These are phyloP conservation scores for Castanea mollissima DNA, from an alignment of 306 rosid species.

Conservation along the genomic window DNA sequence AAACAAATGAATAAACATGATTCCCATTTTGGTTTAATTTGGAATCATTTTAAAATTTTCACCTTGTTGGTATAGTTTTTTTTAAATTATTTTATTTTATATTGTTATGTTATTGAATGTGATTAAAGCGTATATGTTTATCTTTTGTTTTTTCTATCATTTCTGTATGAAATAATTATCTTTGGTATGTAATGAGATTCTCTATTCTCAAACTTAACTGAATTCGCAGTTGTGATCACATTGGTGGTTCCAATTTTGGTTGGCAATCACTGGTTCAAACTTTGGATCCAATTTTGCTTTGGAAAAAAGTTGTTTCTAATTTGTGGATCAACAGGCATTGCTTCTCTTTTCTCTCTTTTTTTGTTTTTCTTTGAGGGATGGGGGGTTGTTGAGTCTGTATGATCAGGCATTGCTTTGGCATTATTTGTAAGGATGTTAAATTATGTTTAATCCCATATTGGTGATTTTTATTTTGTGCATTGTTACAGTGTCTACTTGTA, in stretches of 20 bases:
- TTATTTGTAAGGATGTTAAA: not conserved
- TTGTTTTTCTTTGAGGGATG: not conserved
- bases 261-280: slow-evolving; percentile 8
- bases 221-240: not conserved
- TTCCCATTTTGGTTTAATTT: slow-evolving; percentile 2
- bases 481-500: not conserved
- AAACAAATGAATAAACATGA: not conserved
- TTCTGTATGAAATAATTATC: not conserved
- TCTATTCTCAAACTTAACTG: too few relatives aligned
- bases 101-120: not conserved
- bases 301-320: not conserved
- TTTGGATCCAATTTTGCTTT: not conserved
- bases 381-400: not conserved
- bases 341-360: not conserved
- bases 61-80: not conserved
- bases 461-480: not conserved
- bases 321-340: slow-evolving; percentile 11
- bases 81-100: not conserved
- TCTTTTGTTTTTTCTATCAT: slow-evolving; percentile 1
- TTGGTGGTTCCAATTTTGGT: slow-evolving; percentile 21
- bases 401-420: not conserved
- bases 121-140: not conserved
- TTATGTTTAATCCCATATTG: not conserved
- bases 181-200: slow-evolving; percentile 12
- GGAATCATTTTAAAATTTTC: not conserved